These are phyloP conservation scores for Nakazawaea siamensis DNA, from an alignment of 805 yeast genomes.

Conservation along the genomic window DNA sequence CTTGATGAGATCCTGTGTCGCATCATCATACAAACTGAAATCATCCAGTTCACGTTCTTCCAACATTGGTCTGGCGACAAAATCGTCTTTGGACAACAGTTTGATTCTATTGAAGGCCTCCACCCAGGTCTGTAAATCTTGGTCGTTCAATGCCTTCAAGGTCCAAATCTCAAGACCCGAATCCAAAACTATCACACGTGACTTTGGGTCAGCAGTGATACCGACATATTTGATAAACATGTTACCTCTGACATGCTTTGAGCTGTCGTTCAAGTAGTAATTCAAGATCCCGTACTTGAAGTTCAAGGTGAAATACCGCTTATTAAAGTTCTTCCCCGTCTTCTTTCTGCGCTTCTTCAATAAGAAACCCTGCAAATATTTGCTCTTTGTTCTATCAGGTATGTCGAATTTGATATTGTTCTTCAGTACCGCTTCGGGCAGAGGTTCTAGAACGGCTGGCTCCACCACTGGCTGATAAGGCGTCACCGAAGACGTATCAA, in stretches of 20 bases:
- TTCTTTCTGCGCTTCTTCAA: slow-evolving; percentile 66
- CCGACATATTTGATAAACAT: slow-evolving; percentile 81
- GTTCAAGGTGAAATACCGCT: slow-evolving; percentile 78
- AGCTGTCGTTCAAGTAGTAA: slow-evolving; percentile 65
- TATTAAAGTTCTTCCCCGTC: slow-evolving; percentile 82
- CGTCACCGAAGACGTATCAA: not conserved
- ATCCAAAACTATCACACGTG: slow-evolving; percentile 69
- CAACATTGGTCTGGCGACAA: not conserved
- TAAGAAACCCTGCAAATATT: slow-evolving; percentile 69
- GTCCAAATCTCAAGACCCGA: slow-evolving; percentile 96
- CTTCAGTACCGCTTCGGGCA: no score
- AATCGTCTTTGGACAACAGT: slow-evolving; percentile 12
- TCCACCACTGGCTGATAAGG: not conserved
- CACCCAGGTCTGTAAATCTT: slow-evolving; percentile 78
- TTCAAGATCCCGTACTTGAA: slow-evolving; percentile 75
- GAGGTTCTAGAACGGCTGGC: not conserved
- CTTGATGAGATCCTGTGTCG: slow-evolving; percentile 1
- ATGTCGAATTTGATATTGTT: slow-evolving; percentile 18
- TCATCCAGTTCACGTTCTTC: slow-evolving; percentile 9
- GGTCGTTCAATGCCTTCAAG: slow-evolving; percentile 54
- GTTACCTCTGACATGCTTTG: slow-evolving; percentile 77
- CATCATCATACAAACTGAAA: slow-evolving; percentile 1
- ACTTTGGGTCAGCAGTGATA: slow-evolving; percentile 68
- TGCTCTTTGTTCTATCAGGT: slow-evolving; percentile 43
- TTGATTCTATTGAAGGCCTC: slow-evolving; percentile 59